Evolutionary conservation across 441 rosid genomes (phyloP).

Genomic region (Mallotus repandus): DNA sequence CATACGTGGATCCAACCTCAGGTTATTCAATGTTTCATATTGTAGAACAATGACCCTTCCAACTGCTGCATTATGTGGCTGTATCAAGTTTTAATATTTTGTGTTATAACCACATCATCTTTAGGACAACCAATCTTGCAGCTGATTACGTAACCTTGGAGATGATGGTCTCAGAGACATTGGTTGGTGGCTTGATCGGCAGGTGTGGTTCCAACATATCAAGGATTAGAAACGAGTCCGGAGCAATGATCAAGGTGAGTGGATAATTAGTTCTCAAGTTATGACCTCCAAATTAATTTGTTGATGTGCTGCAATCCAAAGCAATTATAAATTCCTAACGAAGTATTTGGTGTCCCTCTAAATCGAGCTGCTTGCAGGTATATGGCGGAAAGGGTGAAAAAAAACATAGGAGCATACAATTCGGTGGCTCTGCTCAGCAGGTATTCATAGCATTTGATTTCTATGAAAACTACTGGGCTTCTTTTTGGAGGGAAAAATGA

Average conservation of each 20-base stretch:
- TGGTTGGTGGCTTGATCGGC: constrained; percentile 68
- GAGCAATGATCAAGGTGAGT: constrained; percentile 61
- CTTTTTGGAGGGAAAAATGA: neutral
- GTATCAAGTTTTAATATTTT: constrained; percentile 44
- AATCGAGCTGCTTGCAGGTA: constrained; percentile 37
- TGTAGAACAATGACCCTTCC: constrained; percentile 3
- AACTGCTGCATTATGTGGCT: constrained; percentile 34
- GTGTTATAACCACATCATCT: constrained; percentile 53
- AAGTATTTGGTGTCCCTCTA: neutral
- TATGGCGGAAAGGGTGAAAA: constrained; percentile 64
- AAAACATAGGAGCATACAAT: constrained; percentile 56
- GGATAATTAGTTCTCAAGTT: neutral
- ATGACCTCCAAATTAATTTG: neutral
- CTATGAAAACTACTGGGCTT: neutral
- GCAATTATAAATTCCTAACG: neutral
- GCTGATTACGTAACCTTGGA: constrained; percentile 64
- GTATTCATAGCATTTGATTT: constrained; percentile 22
- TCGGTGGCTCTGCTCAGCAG: constrained; percentile 63
- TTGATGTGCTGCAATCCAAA: neutral
- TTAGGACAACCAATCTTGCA: constrained; percentile 68
- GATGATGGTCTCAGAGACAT: constrained; percentile 60
- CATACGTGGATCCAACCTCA: constrained; percentile 49
- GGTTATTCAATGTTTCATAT: constrained; percentile 39
- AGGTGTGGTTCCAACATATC: constrained; percentile 65
- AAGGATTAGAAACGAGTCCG: constrained; percentile 64